These are phyloP conservation scores for Botrytis paeoniae DNA, from an alignment of 2,329 filamentous ascomycete species.

Conservation along the genomic window DNA sequence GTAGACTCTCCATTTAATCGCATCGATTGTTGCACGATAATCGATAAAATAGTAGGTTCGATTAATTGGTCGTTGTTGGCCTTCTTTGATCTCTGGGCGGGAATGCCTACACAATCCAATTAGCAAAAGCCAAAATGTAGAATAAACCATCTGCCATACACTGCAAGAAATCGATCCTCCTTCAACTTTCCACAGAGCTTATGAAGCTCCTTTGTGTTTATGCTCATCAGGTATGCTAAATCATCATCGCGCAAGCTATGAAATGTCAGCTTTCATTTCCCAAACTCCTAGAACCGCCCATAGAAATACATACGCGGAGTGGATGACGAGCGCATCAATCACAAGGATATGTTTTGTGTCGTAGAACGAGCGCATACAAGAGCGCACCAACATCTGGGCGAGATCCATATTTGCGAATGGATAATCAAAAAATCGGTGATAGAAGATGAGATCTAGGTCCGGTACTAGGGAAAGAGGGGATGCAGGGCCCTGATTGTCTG, in stretches of 20 bases:
- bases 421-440: neutral
- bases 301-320: slow-evolving; percentile 57
- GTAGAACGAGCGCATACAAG: slow-evolving; percentile 82
- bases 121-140: slow-evolving; percentile 17
- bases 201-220: slow-evolving; percentile 88
- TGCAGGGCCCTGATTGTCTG: neutral
- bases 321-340: slow-evolving; percentile 73
- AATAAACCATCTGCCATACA: slow-evolving; percentile 51
- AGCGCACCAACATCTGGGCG: slow-evolving; percentile 78
- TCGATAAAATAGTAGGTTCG: slow-evolving; percentile 97
- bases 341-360: slow-evolving; percentile 79
- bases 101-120: slow-evolving; percentile 52
- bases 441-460: neutral
- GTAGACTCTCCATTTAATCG: slow-evolving; percentile 91
- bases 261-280: slow-evolving; percentile 33
- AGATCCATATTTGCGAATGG: slow-evolving; percentile 53
- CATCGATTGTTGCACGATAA: slow-evolving; percentile 89
- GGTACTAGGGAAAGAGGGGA: neutral
- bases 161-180: slow-evolving; percentile 80
- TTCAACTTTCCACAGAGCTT: slow-evolving; percentile 81
- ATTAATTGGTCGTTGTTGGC: slow-evolving; percentile 76
- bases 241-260: slow-evolving; percentile 77
- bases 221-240: slow-evolving; percentile 78
- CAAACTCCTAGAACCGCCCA: slow-evolving; percentile 12
- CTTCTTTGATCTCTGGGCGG: slow-evolving; percentile 74